phyloP scores from a whole-genome alignment of 306 rosid genomes.

The Vigna hirtella region DNA sequence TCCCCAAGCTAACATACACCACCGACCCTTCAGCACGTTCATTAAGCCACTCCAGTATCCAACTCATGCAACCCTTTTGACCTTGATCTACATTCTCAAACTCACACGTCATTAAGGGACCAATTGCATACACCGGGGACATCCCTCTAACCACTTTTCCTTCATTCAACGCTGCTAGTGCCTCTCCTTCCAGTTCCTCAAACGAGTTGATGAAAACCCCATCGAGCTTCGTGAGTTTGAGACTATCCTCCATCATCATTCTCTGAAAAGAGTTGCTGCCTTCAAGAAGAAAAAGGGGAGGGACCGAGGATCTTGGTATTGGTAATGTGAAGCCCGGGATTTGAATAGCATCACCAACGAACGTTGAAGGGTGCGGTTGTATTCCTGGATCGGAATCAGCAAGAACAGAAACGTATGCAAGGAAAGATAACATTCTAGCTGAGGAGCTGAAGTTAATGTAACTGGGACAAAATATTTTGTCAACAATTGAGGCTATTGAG shows the following conservation, averaged over 20 bases:
- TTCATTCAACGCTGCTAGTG: conserved; percentile 36
- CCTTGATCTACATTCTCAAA: conserved; percentile 42
- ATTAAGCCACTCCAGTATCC: conserved; percentile 52
- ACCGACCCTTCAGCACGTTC: conserved; percentile 49
- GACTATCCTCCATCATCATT: neutral
- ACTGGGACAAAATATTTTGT: conserved; percentile 18
- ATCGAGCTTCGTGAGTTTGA: neutral
- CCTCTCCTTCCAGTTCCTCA: conserved; percentile 45
- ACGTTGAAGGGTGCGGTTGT: neutral
- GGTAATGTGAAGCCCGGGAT: conserved; percentile 43
- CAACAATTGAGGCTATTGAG: neutral
- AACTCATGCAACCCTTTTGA: no score
- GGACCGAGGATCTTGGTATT: neutral
- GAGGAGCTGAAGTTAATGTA: conserved; percentile 47
- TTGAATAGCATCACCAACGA: conserved; percentile 3
- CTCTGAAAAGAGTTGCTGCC: neutral
- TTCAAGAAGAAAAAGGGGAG: neutral
- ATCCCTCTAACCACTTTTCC: conserved; percentile 43
- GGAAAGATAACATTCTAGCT: conserved; percentile 48
- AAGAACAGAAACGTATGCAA: conserved; percentile 37
- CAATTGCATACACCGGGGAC: conserved; percentile 45
- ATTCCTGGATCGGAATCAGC: neutral
- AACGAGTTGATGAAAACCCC: conserved; percentile 59
- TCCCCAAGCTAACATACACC: conserved; percentile 58
- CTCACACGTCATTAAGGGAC: conserved; percentile 44